Evolutionary conservation across 495 filamentous ascomycete genomes (phyloP), one percentile per base, ranked within the genome.

Genomic region (Alectoria sarmentosa): DNA sequence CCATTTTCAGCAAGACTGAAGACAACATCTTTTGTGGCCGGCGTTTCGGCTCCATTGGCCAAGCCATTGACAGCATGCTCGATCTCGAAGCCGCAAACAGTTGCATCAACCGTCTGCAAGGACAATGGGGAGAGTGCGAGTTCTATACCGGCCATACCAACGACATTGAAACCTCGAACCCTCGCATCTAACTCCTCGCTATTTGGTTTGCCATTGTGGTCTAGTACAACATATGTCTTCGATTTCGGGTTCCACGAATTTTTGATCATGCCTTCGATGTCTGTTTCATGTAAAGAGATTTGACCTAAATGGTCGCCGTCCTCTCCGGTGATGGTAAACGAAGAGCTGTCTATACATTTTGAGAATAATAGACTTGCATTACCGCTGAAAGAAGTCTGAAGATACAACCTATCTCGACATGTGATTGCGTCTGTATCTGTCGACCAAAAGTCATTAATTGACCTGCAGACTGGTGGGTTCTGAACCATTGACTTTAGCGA

Each of bases 1-100:
- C 94, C 95, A 63, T 82, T 86, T 38, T 83, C 78, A 28, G 91
- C 86, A 69, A 96, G 74, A 2, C 84, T 84, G 73, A 90, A 83
- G 1, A 77, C 76, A 36, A 87, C 71, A 54, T 58, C n/a, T 38
- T 55, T 52, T 46, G n/a, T 30, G 23, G 39, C 30, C 11, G 36
- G 21, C 21, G 14, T 55, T 6, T 3, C 21, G 37, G 10, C n/a
- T 1, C 62, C 62, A 5, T 64, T 64, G 10, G 38, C 9, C 8
- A 58, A 42, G 23, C 39, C 11, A 60, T 42, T 41, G 14, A 38
- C 37, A 28, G 42, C 32, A 19, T 36, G 32, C 5, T 65, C 32
- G 26, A 7, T 38, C 42, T 60, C 42, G 1, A 23, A 41, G 26
- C 39, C 42, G 23, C 44, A 65, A 21, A 34, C 8, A 23, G 48